Evolutionary conservation across 2,329 filamentous ascomycete genomes (phyloP), one percentile per base, ranked within the genome.

Genomic region (Fusarium sp.): DNA sequence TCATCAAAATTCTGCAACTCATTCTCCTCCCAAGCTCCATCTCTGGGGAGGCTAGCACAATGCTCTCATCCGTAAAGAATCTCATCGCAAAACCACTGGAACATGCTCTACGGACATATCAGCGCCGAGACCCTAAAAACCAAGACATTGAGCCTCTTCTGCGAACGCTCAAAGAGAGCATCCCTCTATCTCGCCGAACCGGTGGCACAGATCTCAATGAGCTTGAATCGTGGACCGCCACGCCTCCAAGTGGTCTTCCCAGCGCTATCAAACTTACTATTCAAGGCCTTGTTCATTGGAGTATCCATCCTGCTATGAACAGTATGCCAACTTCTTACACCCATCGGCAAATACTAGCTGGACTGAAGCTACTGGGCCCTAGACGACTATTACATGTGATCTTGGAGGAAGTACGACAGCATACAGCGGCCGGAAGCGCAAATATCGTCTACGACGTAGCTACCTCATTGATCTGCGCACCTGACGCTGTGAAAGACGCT

Each of bases 1-100:
- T 93, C 20, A 85, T 95, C 64, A 89, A 90, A 69, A 89, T 94
- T 25, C 82, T 96, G 11, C 89, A 92, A 62, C 86, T 93, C 51
- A 86, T 95, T 18, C 83, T 94, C n/a, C 84, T 88, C 18, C 91
- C 91, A 0, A 87, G 86, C 30, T 90, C 91, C 9, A 90, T 91
- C 47, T 92, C 92, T 0, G 87, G 87, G 34, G 92, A 95, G 75
- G 91, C 92, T 13, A 87, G 84, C 56, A 84, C 86, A 6, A 92
- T 93, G 88, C 87, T 94, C 56, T 84, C 86, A 6, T 89, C 90
- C 0, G 90, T 94, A 16, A 84, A 94, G 38, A 91, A 89, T 38
- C 90, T 93, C 41, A 86, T 93, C 2, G 91, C 91, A 2, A 89
- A 88, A 62, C 89, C 89, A 1, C 80, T 94, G 4, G 90, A 92